phyloP scores from a whole-genome alignment of 306 rosid species.

The Begonia masoniana region DNA sequence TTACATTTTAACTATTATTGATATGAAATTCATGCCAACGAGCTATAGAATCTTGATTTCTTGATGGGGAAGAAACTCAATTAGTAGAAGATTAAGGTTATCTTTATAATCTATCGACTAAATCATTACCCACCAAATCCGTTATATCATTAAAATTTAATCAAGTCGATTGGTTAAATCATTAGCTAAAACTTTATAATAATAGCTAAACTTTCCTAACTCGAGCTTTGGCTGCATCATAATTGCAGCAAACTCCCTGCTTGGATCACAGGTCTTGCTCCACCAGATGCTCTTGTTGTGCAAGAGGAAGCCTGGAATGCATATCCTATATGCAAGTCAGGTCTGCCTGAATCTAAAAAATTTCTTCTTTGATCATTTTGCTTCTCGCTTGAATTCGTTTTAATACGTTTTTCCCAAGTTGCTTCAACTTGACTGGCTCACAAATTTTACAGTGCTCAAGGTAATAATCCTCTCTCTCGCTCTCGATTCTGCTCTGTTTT shows the following conservation, averaged over 20 bases:
- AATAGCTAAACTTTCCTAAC: too few species aligned
- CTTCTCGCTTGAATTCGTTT: background rate
- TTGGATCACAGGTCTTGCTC: conserved; percentile 36
- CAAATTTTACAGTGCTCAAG: conserved; percentile 21
- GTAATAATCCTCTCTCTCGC: conserved; percentile 5
- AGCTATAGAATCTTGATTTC: too few species aligned
- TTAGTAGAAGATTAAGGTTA: too few species aligned
- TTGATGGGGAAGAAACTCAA: too few species aligned
- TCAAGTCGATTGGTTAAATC: too few species aligned
- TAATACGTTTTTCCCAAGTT: conserved; percentile 9
- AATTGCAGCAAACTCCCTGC: conserved; percentile 33
- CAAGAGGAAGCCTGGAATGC: conserved; percentile 47
- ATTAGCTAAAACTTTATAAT: too few species aligned
- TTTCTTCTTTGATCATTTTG: background rate
- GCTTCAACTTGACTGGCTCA: conserved; percentile 8
- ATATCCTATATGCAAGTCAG: conserved; percentile 40
- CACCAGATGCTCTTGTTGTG: conserved; percentile 32
- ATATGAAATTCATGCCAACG: too few species aligned
- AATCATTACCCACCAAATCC: too few species aligned
- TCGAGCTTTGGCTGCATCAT: too few species aligned
- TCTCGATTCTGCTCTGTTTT: background rate
- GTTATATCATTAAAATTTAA: too few species aligned
- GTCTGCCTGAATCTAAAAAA: conserved; percentile 10
- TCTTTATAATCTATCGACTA: too few species aligned
- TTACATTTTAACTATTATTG: too few species aligned